Evolutionary conservation across 2,329 filamentous ascomycete genomes (phyloP), one percentile per base, ranked within the genome.

Genomic region (Falciphora oryzae): DNA sequence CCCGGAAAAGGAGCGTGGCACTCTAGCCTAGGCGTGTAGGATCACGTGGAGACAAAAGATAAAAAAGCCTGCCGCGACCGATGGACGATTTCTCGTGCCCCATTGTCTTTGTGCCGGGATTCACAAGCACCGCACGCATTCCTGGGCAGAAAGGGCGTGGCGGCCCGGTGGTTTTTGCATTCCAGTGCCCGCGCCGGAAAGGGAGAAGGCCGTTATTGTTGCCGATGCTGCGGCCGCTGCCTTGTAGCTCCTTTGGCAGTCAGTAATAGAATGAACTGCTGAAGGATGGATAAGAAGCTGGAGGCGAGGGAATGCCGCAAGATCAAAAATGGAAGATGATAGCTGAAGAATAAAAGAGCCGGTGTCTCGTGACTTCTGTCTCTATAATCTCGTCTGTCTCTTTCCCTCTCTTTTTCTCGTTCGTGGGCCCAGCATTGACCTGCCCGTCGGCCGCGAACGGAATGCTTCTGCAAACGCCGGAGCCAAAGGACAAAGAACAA

Each of bases 401-500:
- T 53, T 11, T 53, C 6, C 7, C 18, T 53, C 14, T 53, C 10
- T 7, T 53, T 53, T 7, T 4, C 32, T 35, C 2, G 18, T 11
- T 44, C 38, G 44, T 53, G 44, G 18, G 22, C 44, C 22, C 44
- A 53, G 44, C 22, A n/a, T 25, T 53, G 44, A 11, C 44, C 44
- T 53, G 44, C 10, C 44, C 22, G 10, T 11, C 57, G 8, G 57
- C 29, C 57, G 57, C 27, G 57, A 58, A 29, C 57, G 57, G 57
- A 58, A 58, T 28, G 57, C 25, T 28, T 57, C 29, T 58, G 57
- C 57, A 58, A 58, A 58, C 57, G 57, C 57, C 27, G 29, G 22
- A 10, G 44, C 44, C 44, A n/a, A 14, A 53, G 10, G 44, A 65
- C 27, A 28, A 61, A 64, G 44, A 11, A 64, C 8, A 27, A 11